These are phyloP conservation scores for Globisporangium parvum DNA, from an alignment of 352 stramenopile species.

Conservation along the genomic window DNA sequence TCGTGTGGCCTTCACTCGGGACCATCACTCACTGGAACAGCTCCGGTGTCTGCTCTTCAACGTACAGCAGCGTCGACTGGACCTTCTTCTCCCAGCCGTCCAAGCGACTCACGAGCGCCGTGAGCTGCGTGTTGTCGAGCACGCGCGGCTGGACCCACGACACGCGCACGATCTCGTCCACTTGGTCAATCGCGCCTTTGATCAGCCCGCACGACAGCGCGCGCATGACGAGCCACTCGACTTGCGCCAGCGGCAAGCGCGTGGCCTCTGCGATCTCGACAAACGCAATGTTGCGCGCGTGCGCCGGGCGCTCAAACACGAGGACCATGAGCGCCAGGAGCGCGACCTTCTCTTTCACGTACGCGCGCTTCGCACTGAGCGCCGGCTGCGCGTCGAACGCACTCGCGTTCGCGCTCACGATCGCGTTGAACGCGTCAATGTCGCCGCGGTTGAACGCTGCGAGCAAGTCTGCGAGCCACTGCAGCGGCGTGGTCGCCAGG, in stretches of 20 bases:
- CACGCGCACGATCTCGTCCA: slow-evolving; percentile 91
- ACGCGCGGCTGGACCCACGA: slow-evolving; percentile 92
- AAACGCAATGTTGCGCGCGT: slow-evolving; percentile 93
- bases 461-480: slow-evolving; percentile 94
- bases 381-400: slow-evolving; percentile 90
- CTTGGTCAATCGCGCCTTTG: slow-evolving; percentile 90
- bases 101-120: slow-evolving; percentile 68
- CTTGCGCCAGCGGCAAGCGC: slow-evolving; percentile 81
- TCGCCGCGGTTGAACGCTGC: slow-evolving; percentile 93
- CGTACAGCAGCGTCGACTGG: slow-evolving; percentile 74
- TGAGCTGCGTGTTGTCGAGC: slow-evolving; percentile 72
- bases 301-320: slow-evolving; percentile 92
- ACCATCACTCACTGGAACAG: slow-evolving; percentile 62
- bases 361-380: slow-evolving; percentile 90
- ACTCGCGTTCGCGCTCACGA: slow-evolving; percentile 65
- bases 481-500: slow-evolving; percentile 87
- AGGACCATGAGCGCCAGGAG: slow-evolving; percentile 96
- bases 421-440: slow-evolving; percentile 92
- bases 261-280: slow-evolving; percentile 90
- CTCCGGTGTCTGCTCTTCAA: slow-evolving; percentile 84
- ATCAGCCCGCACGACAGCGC: slow-evolving; percentile 95
- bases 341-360: slow-evolving; percentile 98
- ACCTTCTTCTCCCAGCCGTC: slow-evolving; percentile 80
- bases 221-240: slow-evolving; percentile 99
- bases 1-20: no score